Base-by-base conservation (phyloP, 768 basidiomycete species). In the Fibroporia radiculosa region DNA sequence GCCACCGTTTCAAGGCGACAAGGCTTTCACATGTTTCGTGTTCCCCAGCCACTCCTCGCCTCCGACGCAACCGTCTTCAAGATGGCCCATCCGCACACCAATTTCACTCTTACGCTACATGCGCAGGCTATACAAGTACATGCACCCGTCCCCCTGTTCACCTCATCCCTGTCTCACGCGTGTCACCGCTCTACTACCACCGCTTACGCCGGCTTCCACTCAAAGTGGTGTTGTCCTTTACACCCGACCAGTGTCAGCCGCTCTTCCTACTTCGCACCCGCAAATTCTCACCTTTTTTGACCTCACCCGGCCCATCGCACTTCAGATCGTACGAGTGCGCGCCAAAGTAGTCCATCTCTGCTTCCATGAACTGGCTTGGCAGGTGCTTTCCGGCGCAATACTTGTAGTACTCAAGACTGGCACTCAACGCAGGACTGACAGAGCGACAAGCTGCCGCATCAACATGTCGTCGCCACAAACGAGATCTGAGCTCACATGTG, bases 381-480 rank as follows among this genome's bases (percentile, higher is more conserved):
- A 56, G 43, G 22, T 48, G 42, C 25, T 42, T 45, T 28, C 54
- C 56, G 12, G 41, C 52, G 34, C 48, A 45, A 40, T 56, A 54
- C 51, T 54, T 58, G 45, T 48, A 39, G 35, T 55, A 58, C 42
- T 58, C 56, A 24, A 58, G 32, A 38, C 54, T 49, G 26, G 56
- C 56, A 41, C 47, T 44, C 35, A 58, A 29, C 16, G 52, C 42
- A 32, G 56, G 56, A 13, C 50, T 53, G 34, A n/a, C 28, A 28
- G 23, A 28, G 14, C 7, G 22, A 22, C 40, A 22, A 11, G 22
- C 13, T 3, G 7, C 29, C 24, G 35, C 28, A 20, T 28, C n/a
- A 31, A 31, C 29, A n/a, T n/a, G n/a, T n/a, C n/a, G 29, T n/a
- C 29, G 29, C 8, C n/a, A 31, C 8, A 7, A 13, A 18, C 19